A percentile compares a stretch with the other conserved stretches of the same genome.
Evolutionary conservation across 306 rosid genomes (phyloP).

Genomic region (Lathyrus sativus): DNA sequence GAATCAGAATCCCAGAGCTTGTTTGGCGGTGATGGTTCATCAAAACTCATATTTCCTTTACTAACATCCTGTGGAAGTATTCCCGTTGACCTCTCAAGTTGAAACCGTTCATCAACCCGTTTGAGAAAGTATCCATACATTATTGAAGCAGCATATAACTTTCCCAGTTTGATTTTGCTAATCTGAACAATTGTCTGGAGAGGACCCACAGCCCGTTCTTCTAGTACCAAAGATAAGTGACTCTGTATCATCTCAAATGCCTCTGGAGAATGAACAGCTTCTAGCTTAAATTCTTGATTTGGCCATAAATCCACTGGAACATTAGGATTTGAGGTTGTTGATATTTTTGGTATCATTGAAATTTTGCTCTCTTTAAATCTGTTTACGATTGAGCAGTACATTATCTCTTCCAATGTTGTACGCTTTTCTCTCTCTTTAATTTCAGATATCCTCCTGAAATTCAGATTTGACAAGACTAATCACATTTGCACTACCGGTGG

Average conservation of each 20-base stretch:
- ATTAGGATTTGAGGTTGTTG: conserved; percentile 64
- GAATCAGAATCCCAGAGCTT: conserved; percentile 94
- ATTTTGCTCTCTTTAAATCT: conserved; percentile 68
- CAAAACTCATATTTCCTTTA: conserved; percentile 43
- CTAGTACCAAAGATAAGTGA: conserved; percentile 79
- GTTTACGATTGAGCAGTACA: conserved; percentile 72
- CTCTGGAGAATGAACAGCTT: conserved; percentile 80
- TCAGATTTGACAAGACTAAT: conserved; percentile 37
- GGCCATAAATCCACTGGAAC: conserved; percentile 89
- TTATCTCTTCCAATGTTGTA: conserved; percentile 70
- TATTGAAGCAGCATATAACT: conserved; percentile 94
- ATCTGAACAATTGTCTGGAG: conserved; percentile 71
- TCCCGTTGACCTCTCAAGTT: conserved; percentile 81
- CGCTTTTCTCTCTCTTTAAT: conserved; percentile 80
- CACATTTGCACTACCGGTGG: conserved; percentile 1
- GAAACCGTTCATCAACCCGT: conserved; percentile 92
- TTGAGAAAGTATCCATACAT: conserved; percentile 95
- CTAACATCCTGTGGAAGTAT: conserved; percentile 73
- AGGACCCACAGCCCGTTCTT: conserved; percentile 79
- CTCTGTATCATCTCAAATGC: conserved; percentile 93
- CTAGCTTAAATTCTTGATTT: conserved; percentile 84
- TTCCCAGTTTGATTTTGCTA: conserved; percentile 90
- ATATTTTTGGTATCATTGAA: conserved; percentile 79
- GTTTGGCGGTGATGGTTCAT: conserved; percentile 59
- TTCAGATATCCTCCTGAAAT: conserved; percentile 84